Percentiles rank a stretch among this genome's conserved stretches.
Evolutionary conservation across 768 basidiomycete genomes (phyloP).

Genomic region (Tylopilus sp.): DNA sequence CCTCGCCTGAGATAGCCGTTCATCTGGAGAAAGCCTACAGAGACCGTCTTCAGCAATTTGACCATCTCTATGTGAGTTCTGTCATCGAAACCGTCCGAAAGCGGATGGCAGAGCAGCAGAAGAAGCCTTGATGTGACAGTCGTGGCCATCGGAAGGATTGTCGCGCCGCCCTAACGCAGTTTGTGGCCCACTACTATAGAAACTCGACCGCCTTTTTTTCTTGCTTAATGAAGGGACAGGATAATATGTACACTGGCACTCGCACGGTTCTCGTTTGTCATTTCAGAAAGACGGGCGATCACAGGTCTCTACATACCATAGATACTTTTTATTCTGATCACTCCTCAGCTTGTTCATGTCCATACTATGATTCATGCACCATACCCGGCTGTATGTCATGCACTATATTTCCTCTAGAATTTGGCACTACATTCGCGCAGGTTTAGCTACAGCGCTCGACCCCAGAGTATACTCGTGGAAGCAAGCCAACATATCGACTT

Average conservation of each 20-base stretch:
- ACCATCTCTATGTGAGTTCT: conserved; percentile 32
- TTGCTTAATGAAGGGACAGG: neutral
- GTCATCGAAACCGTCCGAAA: conserved; percentile 31
- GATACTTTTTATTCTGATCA: conserved; percentile 3
- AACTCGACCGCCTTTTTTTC: conserved; percentile 3
- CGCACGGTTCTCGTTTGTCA: neutral
- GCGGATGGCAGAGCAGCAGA: conserved; percentile 32
- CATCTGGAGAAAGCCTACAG: conserved; percentile 27
- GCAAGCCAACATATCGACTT: neutral
- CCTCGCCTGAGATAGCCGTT: conserved; percentile 22
- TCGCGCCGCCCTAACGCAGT: conserved; percentile 3
- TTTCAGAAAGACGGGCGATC: conserved; percentile 7
- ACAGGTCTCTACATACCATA: conserved; percentile 7
- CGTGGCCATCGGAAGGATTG: conserved; percentile 8
- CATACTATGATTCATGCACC: neutral
- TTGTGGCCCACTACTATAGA: conserved; percentile 15
- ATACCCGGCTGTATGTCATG: neutral
- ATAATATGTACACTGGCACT: conserved; percentile 1
- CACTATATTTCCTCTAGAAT: neutral
- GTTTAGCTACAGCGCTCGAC: too few relatives aligned
- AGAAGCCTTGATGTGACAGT: conserved; percentile 20
- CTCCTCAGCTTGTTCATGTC: conserved; percentile 4
- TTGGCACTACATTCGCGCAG: too few relatives aligned
- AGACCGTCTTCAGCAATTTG: conserved; percentile 32
- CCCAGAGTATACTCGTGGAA: neutral